A percentile compares a stretch with the other conserved stretches of the same genome.
phyloP scores from a whole-genome alignment of 805 yeast species.

The Yarrowia porcina region DNA sequence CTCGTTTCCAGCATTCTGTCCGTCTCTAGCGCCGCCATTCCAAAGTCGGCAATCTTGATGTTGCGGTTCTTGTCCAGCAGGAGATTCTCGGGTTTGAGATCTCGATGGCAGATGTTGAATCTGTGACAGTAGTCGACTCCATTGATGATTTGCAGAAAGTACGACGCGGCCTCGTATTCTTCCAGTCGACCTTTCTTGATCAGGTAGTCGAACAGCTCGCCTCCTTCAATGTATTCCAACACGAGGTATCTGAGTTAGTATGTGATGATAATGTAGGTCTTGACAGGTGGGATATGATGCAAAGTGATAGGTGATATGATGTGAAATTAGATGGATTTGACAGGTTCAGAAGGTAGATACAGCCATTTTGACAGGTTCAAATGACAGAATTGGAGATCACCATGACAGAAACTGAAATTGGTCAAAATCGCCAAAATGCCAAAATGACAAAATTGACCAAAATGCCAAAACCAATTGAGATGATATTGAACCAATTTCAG shows the following conservation, averaged over 20 bases:
- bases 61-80: constrained; percentile 77
- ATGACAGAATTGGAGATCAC: too few species aligned
- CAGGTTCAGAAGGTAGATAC: too few species aligned
- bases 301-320: too few species aligned
- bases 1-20: constrained; percentile 85
- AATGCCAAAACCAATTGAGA: too few species aligned
- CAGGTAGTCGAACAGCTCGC: constrained; percentile 88
- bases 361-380: too few species aligned
- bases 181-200: constrained; percentile 85
- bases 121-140: constrained; percentile 85
- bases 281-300: too few species aligned
- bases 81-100: constrained; percentile 77
- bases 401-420: too few species aligned
- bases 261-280: too few species aligned
- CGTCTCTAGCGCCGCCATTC: constrained; percentile 96
- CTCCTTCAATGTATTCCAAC: constrained; percentile 94
- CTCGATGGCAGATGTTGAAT: constrained; percentile 84
- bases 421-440: too few species aligned
- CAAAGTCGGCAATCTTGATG: constrained; percentile 96
- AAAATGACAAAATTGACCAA: too few species aligned
- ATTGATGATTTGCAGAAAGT: constrained; percentile 79
- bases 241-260: constrained; percentile 55
- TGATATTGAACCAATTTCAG: too few species aligned
- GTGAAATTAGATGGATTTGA: too few species aligned
- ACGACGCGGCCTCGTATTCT: constrained; percentile 84